Percentiles rank a stretch among this genome's conserved stretches.
Conservation (phyloP, 345 rosid species). For the Cardiospermum halicacabum region DNA sequence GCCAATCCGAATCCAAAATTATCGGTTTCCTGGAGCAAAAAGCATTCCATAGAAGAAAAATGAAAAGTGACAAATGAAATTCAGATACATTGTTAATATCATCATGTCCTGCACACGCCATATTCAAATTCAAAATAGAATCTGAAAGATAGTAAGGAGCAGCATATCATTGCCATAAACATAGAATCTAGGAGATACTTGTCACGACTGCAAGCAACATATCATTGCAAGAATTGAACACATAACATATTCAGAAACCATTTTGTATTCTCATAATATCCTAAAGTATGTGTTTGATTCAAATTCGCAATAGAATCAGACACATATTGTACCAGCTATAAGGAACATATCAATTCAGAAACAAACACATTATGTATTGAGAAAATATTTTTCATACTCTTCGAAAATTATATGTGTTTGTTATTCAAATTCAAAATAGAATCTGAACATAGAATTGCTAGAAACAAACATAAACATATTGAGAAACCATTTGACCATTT, state of each 20-base stretch:
- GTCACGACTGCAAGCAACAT: neutral
- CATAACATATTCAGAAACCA: neutral
- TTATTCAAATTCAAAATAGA: neutral
- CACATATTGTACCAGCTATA: neutral
- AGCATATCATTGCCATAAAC: too few species aligned
- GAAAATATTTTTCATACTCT: neutral
- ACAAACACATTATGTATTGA: neutral
- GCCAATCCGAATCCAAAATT: slow-evolving; percentile 1
- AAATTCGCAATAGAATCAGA: too few species aligned
- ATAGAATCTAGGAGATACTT: neutral
- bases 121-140: too few species aligned
- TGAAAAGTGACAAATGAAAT: neutral
- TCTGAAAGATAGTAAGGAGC: neutral
- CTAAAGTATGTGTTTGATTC: too few species aligned
- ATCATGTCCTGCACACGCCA: neutral
- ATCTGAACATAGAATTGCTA: too few species aligned
- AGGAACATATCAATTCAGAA: neutral
- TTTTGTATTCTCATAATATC: neutral
- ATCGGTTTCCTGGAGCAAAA: slow-evolving; percentile 10
- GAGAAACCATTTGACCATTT: too few species aligned
- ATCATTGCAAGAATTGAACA: neutral
- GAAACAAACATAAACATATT: too few species aligned
- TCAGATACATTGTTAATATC: neutral
- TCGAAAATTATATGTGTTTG: neutral
- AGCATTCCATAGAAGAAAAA: neutral